Evolutionary conservation across 768 basidiomycete genomes (phyloP), one percentile per base, ranked within the genome.

Genomic region (Collybiopsis luxurians): DNA sequence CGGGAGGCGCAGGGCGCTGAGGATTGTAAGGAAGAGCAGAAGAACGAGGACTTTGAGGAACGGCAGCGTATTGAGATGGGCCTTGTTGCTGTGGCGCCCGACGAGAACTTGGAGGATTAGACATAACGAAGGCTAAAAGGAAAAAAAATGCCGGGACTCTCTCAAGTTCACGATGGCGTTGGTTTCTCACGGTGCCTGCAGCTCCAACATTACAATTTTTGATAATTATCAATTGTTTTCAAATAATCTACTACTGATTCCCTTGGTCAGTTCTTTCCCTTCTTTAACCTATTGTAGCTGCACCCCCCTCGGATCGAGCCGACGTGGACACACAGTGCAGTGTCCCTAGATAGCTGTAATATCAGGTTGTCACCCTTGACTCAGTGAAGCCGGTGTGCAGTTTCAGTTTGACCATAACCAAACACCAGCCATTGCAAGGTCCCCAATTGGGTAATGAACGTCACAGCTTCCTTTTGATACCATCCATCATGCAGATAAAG

Each of bases 61-160:
- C 85, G 36, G 84, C 80, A 58, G 86, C 80, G 69, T 90, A 89
- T 30, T 81, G 77, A 55, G 82, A 80, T 43, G 75, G 70, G 31
- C 71, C 73, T 47, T 71, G 71, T 10, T 79, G 74, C 12, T 78
- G 74, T 19, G 77, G 79, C 34, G 77, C 70, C 38, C 78, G 75
- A 38, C 76, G 69, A 53, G 61, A 61, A 34, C 6, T 5, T 44
- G 61, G 58, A 43, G 64, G 66, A 57, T 65, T 62, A 56, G 71
- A 65, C 72, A 73, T 73, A 59, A 59, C 58, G 59, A 51, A n/a
- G 31, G 51, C n/a, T n/a, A n/a, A 34, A 52, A 34, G 21, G 11
- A 40, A 31, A 58, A 49, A n/a, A n/a, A 28, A 19, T 19, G 30
- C 21, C 36, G 48, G 17, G 7, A 7, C 36, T 38, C 36, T 38